A percentile compares a stretch with the other conserved stretches of the same genome.
These are phyloP conservation scores for Hymenoscyphus scutula DNA, from an alignment of 2,329 filamentous ascomycete species.

Conservation along the genomic window DNA sequence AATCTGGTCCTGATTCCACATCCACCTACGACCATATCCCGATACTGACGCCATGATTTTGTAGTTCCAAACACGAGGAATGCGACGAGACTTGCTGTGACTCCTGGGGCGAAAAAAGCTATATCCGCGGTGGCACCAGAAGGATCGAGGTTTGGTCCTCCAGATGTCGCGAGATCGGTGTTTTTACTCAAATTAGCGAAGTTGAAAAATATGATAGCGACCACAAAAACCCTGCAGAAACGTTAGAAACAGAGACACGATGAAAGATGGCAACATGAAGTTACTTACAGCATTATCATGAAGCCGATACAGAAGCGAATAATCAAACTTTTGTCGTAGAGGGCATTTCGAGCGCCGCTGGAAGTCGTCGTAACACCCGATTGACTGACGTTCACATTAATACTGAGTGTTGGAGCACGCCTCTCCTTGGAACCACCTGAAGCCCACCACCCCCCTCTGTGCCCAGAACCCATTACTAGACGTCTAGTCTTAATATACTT, in stretches of 20 bases:
- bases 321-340: slow-evolving; percentile 47
- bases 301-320: slow-evolving; percentile 47
- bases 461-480: slow-evolving; percentile 35
- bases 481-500: slow-evolving; percentile 43
- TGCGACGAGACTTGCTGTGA: slow-evolving; percentile 37
- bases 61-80: slow-evolving; percentile 45
- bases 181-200: slow-evolving; percentile 37
- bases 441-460: slow-evolving; percentile 29
- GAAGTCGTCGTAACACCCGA: slow-evolving; percentile 14
- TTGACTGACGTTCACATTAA: slow-evolving; percentile 16
- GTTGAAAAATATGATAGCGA: slow-evolving; percentile 41
- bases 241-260: slow-evolving; percentile 9
- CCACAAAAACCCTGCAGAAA: slow-evolving; percentile 38
- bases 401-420: slow-evolving; percentile 20
- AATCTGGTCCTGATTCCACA: slow-evolving; percentile 10
- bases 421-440: slow-evolving; percentile 22
- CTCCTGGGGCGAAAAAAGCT: slow-evolving; percentile 41
- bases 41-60: slow-evolving; percentile 36
- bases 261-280: not conserved
- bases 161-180: slow-evolving; percentile 30
- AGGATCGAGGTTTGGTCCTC: slow-evolving; percentile 38
- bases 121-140: slow-evolving; percentile 34
- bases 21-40: slow-evolving; percentile 22
- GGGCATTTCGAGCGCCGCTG: slow-evolving; percentile 29
- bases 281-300: slow-evolving; percentile 37